Percentiles rank a stretch among this genome's conserved stretches.
These are phyloP conservation scores for Fusarium longipes DNA, from an alignment of 2,329 filamentous ascomycete genomes.

Conservation along the genomic window DNA sequence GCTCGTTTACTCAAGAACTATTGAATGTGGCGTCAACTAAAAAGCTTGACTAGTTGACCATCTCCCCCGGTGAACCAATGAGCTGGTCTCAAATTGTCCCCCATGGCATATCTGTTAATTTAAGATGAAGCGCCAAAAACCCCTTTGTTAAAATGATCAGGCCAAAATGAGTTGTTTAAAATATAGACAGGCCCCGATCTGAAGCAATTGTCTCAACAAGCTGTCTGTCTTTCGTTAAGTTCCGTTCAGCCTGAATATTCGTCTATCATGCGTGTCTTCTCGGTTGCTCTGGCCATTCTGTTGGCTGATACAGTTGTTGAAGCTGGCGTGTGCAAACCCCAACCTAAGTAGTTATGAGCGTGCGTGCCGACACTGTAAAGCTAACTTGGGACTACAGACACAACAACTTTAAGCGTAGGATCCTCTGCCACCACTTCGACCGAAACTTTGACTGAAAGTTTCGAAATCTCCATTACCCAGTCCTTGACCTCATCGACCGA, in stretches of 20 bases:
- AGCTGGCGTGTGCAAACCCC: slow-evolving; percentile 13
- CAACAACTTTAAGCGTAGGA: background rate
- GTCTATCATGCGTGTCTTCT: background rate
- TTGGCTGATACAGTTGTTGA: background rate
- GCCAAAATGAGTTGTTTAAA: background rate
- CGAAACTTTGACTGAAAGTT: background rate
- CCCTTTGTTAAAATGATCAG: too few species aligned
- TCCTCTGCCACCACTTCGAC: background rate
- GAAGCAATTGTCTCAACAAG: background rate
- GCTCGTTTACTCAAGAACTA: background rate
- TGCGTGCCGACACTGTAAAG: accelerated
- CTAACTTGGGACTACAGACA: background rate
- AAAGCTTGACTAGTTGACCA: background rate
- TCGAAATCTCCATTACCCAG: background rate
- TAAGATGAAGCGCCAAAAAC: too few species aligned
- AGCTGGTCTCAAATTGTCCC: background rate
- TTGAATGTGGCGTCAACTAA: background rate
- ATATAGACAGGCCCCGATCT: background rate
- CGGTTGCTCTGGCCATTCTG: background rate
- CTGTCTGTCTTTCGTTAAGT: slow-evolving; percentile 11
- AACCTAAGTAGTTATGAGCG: background rate
- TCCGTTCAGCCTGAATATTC: background rate
- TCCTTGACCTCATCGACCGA: too few species aligned
- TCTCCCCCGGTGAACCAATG: background rate
- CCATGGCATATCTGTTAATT: too few species aligned